These are phyloP conservation scores for Clonostachys chloroleuca DNA, from an alignment of 2,329 filamentous ascomycete species.

Conservation along the genomic window DNA sequence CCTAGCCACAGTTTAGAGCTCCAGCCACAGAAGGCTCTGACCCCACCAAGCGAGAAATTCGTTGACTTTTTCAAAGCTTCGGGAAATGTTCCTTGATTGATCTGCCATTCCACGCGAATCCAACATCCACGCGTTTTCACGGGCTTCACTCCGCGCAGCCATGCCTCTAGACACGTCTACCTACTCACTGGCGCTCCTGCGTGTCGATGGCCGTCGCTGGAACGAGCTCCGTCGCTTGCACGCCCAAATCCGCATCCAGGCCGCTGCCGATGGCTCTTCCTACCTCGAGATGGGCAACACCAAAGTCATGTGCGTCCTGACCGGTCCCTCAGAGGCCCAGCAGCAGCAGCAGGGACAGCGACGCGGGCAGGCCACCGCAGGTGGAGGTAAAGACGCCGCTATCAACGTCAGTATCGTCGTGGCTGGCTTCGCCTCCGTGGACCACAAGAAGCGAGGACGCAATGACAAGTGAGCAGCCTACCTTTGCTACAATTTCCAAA, in stretches of 20 bases:
- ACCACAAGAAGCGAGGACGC: conserved; percentile 71
- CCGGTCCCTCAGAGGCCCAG: conserved; percentile 71
- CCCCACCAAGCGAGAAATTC: conserved; percentile 4
- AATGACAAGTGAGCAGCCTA: conserved; percentile 67
- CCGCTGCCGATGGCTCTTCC: conserved; percentile 85
- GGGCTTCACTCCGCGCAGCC: conserved; percentile 1
- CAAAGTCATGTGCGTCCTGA: conserved; percentile 89
- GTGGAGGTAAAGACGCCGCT: conserved; percentile 41
- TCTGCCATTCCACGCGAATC: background rate
- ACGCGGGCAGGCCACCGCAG: conserved; percentile 26
- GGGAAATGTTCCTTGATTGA: background rate
- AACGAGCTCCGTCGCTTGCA: conserved; percentile 90
- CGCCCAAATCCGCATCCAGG: conserved; percentile 87
- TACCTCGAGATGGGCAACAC: conserved; percentile 98
- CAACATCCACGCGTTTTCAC: background rate
- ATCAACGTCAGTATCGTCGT: conserved; percentile 80
- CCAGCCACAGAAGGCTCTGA: conserved; percentile 9
- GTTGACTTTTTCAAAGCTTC: background rate
- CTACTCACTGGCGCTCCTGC: conserved; percentile 80
- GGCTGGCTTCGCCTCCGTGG: conserved; percentile 83
- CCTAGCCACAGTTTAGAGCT: conserved; percentile 10
- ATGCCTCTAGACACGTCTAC: conserved; percentile 97
- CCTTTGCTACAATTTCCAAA: background rate
- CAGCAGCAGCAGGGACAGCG: conserved; percentile 16
- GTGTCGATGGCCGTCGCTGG: conserved; percentile 85